These are phyloP conservation scores for Spathaspora girioi DNA, from an alignment of 805 yeast species.

Conservation along the genomic window DNA sequence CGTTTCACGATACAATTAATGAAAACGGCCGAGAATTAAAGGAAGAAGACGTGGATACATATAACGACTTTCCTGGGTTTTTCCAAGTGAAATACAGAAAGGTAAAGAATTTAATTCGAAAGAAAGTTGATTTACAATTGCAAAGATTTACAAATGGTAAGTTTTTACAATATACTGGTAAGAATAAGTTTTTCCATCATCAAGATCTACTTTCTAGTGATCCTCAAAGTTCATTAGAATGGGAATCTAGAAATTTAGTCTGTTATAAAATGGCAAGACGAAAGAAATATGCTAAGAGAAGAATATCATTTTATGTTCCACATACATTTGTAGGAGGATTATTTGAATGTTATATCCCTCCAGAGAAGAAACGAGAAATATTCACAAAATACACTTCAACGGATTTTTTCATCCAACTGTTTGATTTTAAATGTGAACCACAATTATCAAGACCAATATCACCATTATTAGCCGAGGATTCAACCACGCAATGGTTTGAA, in stretches of 20 bases:
- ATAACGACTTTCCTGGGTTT: slow-evolving; percentile 2
- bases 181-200: slow-evolving; percentile 11
- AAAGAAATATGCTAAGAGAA: slow-evolving; percentile 46
- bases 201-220: slow-evolving; percentile 14
- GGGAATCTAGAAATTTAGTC: slow-evolving; percentile 25
- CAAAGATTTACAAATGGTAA: slow-evolving; percentile 15
- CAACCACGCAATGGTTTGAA: slow-evolving; percentile 45
- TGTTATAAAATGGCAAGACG: slow-evolving; percentile 60
- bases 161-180: slow-evolving; percentile 20
- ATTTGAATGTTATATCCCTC: slow-evolving; percentile 45
- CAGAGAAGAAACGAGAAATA: slow-evolving; percentile 19
- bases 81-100: slow-evolving; percentile 2
- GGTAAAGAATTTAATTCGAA: slow-evolving; percentile 4
- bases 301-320: slow-evolving; percentile 49
- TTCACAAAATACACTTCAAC: slow-evolving; percentile 12
- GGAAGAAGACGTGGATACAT: slow-evolving; percentile 1
- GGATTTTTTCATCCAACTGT: slow-evolving; percentile 10
- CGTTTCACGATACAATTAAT: slow-evolving; percentile 9
- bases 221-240: slow-evolving; percentile 19
- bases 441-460: slow-evolving; percentile 40
- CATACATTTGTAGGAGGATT: slow-evolving; percentile 62
- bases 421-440: slow-evolving; percentile 31
- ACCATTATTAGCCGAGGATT: slow-evolving; percentile 60
- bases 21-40: background rate
- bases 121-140: slow-evolving; percentile 15